Evolutionary conservation across 2,329 filamentous ascomycete species (phyloP), one percentile per base, ranked within the genome.

Genomic region (Tolypocladium tundrense): DNA sequence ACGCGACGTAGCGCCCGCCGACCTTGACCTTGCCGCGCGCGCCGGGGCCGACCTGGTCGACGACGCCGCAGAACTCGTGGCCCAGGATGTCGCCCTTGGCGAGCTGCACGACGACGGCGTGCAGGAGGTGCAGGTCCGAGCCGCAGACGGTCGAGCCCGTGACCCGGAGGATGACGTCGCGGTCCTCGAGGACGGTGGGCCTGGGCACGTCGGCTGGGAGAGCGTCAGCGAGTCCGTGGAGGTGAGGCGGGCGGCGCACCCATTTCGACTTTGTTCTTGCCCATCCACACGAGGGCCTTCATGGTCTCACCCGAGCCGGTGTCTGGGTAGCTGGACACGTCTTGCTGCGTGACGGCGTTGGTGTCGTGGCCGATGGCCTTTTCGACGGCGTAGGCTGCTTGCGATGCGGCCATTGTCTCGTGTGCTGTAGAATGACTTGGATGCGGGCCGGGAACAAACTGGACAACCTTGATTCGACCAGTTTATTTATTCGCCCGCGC

Each of bases 281-380:
- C 88, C 72, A 88, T 84, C 91, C 91, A 96, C 2, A 82, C 82
- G 16, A 95, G 73, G 0, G 91, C 91, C 70, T 90, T 88, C 88
- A 96, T 94, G 19, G 73, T 87, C 65, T 85, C 81, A 6, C 24
- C 13, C 24, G 43, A 48, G 11, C 43, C 43, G 14, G 43, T 31
- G 10, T 31, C 16, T 21, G 31, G 24, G 8, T 33, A 8, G 31
- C 8, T 33, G 6, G 31, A 33, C 31, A 33, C 31, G 8, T 33
- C 31, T 33, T 33, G 31, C 8, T 33, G 31, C 8, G 31, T 33
- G 5, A 33, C 31, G 31, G 31, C 31, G 8, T 33, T 33, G 31
- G 31, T 33, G 8, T 33, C 31, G 31, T 33, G 31, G 31, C 31
- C 31, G 31, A 33, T 33, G 31, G 31, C 31, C 8, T 33, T 33